These are phyloP conservation scores for Pseudisothecium myosuroides DNA, from an alignment of 225 moss, liverwort and hornwort genomes.

Conservation along the genomic window DNA sequence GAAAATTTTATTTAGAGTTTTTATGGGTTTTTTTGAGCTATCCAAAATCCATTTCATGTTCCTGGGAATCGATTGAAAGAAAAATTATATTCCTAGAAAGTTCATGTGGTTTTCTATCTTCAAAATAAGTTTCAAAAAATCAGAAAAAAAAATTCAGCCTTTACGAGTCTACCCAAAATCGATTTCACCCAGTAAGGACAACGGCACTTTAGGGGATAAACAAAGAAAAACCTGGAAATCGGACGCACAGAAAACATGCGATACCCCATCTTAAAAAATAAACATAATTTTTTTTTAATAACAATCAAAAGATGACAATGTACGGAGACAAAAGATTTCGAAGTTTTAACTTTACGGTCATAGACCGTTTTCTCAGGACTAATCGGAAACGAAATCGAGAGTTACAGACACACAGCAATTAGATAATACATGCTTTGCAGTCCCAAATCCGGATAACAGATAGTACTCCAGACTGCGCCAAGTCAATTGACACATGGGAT, in stretches of 20 bases:
- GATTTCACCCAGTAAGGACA: not conserved
- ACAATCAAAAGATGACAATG: too few species aligned
- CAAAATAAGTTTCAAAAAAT: not conserved
- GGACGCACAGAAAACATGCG: too few species aligned
- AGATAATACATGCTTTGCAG: not conserved
- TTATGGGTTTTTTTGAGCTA: not conserved
- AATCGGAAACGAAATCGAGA: not conserved
- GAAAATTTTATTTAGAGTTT: not conserved
- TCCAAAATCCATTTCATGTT: not conserved
- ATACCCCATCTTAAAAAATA: not conserved
- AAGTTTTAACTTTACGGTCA: not conserved
- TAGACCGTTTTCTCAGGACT: too few species aligned
- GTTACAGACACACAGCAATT: not conserved
- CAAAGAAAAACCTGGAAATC: not conserved
- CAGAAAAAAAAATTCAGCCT: not conserved
- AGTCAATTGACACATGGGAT: not conserved
- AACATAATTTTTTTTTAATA: too few species aligned
- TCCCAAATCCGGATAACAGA: not conserved
- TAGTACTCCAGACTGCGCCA: not conserved
- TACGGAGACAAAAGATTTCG: too few species aligned
- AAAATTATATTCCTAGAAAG: not conserved
- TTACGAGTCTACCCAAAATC: not conserved
- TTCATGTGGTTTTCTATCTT: not conserved
- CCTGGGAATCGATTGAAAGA: rapidly evolving
- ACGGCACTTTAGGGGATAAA: not conserved